Percentiles rank a stretch among this genome's conserved stretches.
Evolutionary conservation across 768 basidiomycete species (phyloP).

Genomic region (Auricularia heimuer): DNA sequence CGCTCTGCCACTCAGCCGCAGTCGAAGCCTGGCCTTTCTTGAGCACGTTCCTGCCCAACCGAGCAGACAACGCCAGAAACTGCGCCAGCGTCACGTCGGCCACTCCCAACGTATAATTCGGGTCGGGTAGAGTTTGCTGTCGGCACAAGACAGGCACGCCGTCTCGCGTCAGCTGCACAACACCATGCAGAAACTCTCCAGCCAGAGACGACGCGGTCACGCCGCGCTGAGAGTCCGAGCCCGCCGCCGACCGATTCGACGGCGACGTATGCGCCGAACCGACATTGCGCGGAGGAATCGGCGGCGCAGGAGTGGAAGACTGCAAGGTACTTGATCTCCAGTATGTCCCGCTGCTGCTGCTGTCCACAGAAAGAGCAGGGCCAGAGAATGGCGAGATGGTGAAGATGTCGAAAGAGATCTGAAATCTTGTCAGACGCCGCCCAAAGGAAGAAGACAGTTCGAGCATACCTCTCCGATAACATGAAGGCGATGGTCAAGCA

Average conservation of each 20-base stretch:
- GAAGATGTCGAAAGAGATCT: slow-evolving; percentile 85
- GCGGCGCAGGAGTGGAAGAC: slow-evolving; percentile 23
- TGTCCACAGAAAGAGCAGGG: slow-evolving; percentile 88
- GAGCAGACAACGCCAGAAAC: slow-evolving; percentile 56
- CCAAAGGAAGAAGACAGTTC: neutral
- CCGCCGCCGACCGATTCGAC: slow-evolving; percentile 44
- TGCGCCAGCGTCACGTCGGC: slow-evolving; percentile 77
- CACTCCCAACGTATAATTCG: slow-evolving; percentile 64
- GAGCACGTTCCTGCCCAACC: slow-evolving; percentile 34
- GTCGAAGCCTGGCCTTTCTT: slow-evolving; percentile 7
- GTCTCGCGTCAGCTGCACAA: slow-evolving; percentile 89
- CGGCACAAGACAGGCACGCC: slow-evolving; percentile 78
- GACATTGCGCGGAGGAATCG: slow-evolving; percentile 19
- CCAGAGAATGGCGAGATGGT: slow-evolving; percentile 85
- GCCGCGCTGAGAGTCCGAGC: slow-evolving; percentile 36
- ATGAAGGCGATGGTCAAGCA: slow-evolving; percentile 87
- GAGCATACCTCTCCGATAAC: slow-evolving; percentile 79
- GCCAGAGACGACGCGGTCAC: slow-evolving; percentile 83
- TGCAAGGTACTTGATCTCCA: slow-evolving; percentile 81
- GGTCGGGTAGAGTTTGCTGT: slow-evolving; percentile 64
- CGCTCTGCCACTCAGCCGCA: slow-evolving; percentile 26
- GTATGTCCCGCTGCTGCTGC: slow-evolving; percentile 93
- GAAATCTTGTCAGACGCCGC: neutral
- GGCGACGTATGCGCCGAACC: slow-evolving; percentile 64
- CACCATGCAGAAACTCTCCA: slow-evolving; percentile 78